phyloP scores from a whole-genome alignment of 306 rosid genomes.

The Lathyrus tuberosus region DNA sequence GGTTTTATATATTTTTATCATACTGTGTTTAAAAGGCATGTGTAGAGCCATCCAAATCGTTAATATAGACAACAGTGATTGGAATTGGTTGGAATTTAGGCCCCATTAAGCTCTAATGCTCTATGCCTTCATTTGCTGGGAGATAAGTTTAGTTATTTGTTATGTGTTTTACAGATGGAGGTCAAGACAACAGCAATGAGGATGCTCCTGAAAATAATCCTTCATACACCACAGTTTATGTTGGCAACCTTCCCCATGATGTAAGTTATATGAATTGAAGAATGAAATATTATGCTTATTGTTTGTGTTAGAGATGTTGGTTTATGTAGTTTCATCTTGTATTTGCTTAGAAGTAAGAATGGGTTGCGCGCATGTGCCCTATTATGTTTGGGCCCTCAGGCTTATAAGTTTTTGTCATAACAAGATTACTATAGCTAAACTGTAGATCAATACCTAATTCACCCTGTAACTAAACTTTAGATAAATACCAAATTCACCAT shows the following conservation, averaged over 20 bases:
- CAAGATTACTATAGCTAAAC: conserved; percentile 1
- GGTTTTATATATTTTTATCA: not conserved
- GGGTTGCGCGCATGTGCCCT: conserved; percentile 1
- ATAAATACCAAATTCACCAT: not conserved
- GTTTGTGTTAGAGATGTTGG: conserved; percentile 14
- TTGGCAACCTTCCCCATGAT: conserved; percentile 70
- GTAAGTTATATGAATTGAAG: conserved; percentile 46
- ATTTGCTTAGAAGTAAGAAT: conserved; percentile 2
- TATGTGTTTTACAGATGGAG: conserved; percentile 53
- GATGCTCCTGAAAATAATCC: conserved; percentile 66
- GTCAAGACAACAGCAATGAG: conserved; percentile 54
- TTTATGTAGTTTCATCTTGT: not conserved
- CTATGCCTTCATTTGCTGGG: conserved; percentile 13
- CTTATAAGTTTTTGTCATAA: not conserved
- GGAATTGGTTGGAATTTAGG: conserved; percentile 11
- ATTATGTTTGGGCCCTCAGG: not conserved
- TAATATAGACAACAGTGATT: conserved; percentile 9
- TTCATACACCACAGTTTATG: conserved; percentile 63
- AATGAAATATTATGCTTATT: conserved; percentile 32
- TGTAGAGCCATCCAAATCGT: not conserved
- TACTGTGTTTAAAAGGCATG: conserved; percentile 12
- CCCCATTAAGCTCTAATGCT: conserved; percentile 27
- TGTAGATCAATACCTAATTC: not conserved
- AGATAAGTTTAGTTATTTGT: conserved; percentile 11
- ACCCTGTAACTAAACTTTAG: not conserved